A percentile compares a stretch with the other conserved stretches of the same genome.
These are phyloP conservation scores for Ogataea naganishii DNA, from an alignment of 805 yeast genomes.

Conservation along the genomic window DNA sequence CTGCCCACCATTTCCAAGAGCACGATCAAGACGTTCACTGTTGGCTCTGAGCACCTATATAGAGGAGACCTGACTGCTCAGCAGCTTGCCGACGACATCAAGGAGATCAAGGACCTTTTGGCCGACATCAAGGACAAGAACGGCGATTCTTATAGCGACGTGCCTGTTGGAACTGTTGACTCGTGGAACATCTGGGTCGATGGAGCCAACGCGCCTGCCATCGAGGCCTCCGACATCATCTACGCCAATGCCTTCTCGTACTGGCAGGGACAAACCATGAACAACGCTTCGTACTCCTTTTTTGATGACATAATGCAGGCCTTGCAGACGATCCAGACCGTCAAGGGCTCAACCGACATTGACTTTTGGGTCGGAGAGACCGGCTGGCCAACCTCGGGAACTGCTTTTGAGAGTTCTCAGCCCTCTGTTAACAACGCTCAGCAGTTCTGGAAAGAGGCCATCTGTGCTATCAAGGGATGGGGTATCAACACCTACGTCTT, in stretches of 20 bases:
- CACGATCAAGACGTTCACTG: slow-evolving; percentile 69
- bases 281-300: slow-evolving; percentile 83
- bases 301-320: slow-evolving; percentile 98
- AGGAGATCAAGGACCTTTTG: slow-evolving; percentile 51
- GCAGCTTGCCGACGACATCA: slow-evolving; percentile 61
- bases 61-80: slow-evolving; percentile 77
- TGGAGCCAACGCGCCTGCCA: slow-evolving; percentile 60
- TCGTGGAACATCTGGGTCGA: slow-evolving; percentile 92
- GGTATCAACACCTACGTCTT: slow-evolving; percentile 88
- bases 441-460: slow-evolving; percentile 76
- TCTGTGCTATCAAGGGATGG: slow-evolving; percentile 94
- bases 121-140: slow-evolving; percentile 61
- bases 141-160: slow-evolving; percentile 65
- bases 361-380: slow-evolving; percentile 96
- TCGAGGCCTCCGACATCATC: slow-evolving; percentile 74
- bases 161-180: slow-evolving; percentile 88
- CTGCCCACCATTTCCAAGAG: slow-evolving; percentile 65
- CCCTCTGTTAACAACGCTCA: slow-evolving; percentile 73
- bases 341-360: slow-evolving; percentile 81
- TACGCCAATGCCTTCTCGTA: slow-evolving; percentile 95
- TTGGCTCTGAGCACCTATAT: slow-evolving; percentile 94
- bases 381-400: slow-evolving; percentile 93
- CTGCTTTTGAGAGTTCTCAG: slow-evolving; percentile 51
- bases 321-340: slow-evolving; percentile 74
- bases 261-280: slow-evolving; percentile 94